Evolutionary conservation across 1,284 basidiomycete species (phyloP).

Genomic region (Peniophora sp.): DNA sequence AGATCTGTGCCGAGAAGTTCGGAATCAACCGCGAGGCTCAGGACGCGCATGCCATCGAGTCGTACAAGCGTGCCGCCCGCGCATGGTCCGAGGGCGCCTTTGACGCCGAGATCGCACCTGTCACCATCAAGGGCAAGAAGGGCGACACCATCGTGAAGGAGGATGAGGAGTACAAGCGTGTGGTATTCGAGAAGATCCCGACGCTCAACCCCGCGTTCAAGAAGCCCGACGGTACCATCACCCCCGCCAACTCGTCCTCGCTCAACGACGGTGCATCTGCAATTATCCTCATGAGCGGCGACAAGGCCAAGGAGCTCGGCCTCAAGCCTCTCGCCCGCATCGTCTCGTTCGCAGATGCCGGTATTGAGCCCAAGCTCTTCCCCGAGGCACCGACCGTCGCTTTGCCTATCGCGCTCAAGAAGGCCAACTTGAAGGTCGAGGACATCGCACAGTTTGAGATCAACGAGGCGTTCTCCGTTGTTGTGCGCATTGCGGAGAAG

Average conservation of each 20-base stretch:
- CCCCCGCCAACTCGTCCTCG: constrained; percentile 93
- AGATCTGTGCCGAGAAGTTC: constrained; percentile 80
- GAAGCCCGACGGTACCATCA: constrained; percentile 85
- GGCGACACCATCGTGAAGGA: constrained; percentile 86
- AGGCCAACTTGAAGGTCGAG: constrained; percentile 74
- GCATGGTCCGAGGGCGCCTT: constrained; percentile 88
- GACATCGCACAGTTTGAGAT: constrained; percentile 95
- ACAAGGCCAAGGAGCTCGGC: constrained; percentile 83
- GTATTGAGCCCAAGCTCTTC: constrained; percentile 96
- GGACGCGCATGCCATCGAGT: constrained; percentile 89
- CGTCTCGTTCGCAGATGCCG: constrained; percentile 93
- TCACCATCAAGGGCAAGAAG: constrained; percentile 94
- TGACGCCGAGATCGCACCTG: constrained; percentile 83
- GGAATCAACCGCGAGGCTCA: constrained; percentile 80
- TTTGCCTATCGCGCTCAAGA: constrained; percentile 83
- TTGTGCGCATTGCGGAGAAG: constrained; percentile 89
- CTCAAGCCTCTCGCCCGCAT: constrained; percentile 88
- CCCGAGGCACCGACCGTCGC: constrained; percentile 91
- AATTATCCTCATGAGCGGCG: constrained; percentile 87
- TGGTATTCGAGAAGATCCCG: constrained; percentile 89
- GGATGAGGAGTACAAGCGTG: constrained; percentile 97
- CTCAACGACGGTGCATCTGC: constrained; percentile 98
- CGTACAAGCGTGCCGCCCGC: constrained; percentile 86
- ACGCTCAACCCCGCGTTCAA: constrained; percentile 85
- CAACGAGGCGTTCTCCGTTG: constrained; percentile 98